These are phyloP conservation scores for Teratosphaeriaceae sp. DNA, from an alignment of 2,329 filamentous ascomycete species.

Conservation along the genomic window DNA sequence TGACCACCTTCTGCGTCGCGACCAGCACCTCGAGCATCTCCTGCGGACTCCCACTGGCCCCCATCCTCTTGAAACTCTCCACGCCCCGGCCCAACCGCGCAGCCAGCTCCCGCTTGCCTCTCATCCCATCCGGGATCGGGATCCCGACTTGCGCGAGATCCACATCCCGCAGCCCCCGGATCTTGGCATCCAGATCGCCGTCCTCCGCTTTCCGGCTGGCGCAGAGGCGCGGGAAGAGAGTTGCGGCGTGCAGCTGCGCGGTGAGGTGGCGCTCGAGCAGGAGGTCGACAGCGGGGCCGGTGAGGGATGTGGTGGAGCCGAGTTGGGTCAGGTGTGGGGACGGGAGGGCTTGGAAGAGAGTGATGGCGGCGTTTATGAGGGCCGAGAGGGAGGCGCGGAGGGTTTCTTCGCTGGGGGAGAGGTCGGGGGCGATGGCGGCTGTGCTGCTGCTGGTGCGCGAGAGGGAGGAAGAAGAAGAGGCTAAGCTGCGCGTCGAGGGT, in stretches of 20 bases:
- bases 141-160: slow-evolving; percentile 95
- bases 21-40: slow-evolving; percentile 82
- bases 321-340: slow-evolving; percentile 90
- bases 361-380: slow-evolving; percentile 86
- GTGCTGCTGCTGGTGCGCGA: slow-evolving; percentile 35
- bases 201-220: slow-evolving; percentile 75
- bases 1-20: slow-evolving; percentile 76
- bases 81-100: slow-evolving; percentile 70
- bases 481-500: slow-evolving; percentile 27
- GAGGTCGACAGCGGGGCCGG: slow-evolving; percentile 83
- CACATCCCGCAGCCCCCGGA: slow-evolving; percentile 86
- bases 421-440: slow-evolving; percentile 53
- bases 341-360: slow-evolving; percentile 91
- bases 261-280: slow-evolving; percentile 92
- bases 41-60: slow-evolving; percentile 68
- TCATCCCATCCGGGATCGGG: slow-evolving; percentile 67
- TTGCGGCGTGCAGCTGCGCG: slow-evolving; percentile 79
- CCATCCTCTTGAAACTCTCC: slow-evolving; percentile 83
- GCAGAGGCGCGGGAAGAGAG: slow-evolving; percentile 78
- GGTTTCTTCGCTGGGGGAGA: slow-evolving; percentile 84
- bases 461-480: slow-evolving; percentile 29
- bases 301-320: slow-evolving; percentile 87
- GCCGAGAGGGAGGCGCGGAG: slow-evolving; percentile 87
- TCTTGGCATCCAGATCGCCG: slow-evolving; percentile 78
- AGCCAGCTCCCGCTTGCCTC: slow-evolving; percentile 74